These are phyloP conservation scores for Trapa bicornis DNA, from an alignment of 345 rosid genomes.

Conservation along the genomic window DNA sequence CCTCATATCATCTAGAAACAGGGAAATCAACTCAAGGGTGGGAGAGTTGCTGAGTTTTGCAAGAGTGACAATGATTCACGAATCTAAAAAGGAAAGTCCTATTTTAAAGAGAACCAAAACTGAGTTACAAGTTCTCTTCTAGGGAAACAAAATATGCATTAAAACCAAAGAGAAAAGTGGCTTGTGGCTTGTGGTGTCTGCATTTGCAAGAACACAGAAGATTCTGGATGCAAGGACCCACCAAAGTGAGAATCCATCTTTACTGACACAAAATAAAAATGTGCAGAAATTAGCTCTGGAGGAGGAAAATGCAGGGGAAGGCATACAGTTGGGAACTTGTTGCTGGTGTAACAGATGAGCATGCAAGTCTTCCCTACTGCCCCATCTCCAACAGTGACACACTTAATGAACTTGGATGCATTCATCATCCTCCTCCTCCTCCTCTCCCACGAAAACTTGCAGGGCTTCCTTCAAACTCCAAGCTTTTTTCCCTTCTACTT, in stretches of 20 bases:
- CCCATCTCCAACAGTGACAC: slow-evolving; percentile 99
- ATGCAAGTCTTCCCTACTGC: slow-evolving; percentile 99
- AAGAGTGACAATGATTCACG: background rate
- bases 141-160: background rate
- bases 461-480: slow-evolving; percentile 8
- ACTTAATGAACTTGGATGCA: slow-evolving; percentile 93
- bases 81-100: background rate
- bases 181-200: background rate
- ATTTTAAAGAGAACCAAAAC: background rate
- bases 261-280: background rate
- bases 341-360: slow-evolving; percentile 98
- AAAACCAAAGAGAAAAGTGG: background rate
- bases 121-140: background rate
- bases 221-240: background rate
- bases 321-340: slow-evolving; percentile 94
- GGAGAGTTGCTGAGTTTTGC: background rate
- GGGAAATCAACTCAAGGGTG: background rate
- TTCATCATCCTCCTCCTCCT: slow-evolving; percentile 39
- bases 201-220: background rate
- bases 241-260: background rate
- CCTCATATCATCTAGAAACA: background rate
- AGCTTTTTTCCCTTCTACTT: background rate
- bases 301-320: slow-evolving; percentile 5
- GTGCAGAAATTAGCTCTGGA: background rate
- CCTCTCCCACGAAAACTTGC: slow-evolving; percentile 3